Conservation (phyloP, 169 alveolate genomes). For the Miamiensis avidus region DNA sequence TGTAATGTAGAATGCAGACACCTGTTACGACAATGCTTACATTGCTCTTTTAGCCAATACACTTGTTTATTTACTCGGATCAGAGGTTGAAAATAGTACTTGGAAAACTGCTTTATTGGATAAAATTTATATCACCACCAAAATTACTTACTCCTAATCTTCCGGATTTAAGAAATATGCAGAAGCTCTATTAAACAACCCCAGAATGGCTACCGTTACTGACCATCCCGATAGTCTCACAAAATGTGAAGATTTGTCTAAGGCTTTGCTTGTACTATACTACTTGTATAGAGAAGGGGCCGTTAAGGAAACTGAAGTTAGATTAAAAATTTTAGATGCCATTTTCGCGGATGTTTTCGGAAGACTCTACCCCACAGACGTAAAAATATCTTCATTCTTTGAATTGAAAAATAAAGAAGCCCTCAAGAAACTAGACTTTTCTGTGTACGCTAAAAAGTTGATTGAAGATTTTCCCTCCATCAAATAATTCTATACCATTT, state of each 20-base stretch:
- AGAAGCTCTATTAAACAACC: conserved; percentile 12
- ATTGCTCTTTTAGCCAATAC: conserved; percentile 35
- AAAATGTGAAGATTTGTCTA: conserved; percentile 35
- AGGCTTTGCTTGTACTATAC: conserved; percentile 19
- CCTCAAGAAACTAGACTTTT: conserved; percentile 1
- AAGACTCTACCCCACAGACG: conserved; percentile 2
- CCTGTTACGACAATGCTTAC: conserved; percentile 38
- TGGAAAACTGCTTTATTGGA: conserved; percentile 23
- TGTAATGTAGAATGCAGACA: conserved; percentile 42
- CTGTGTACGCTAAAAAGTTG: background rate
- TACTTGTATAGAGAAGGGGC: background rate
- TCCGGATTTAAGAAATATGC: background rate
- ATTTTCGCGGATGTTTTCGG: conserved; percentile 11
- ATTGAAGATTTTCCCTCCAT: conserved; percentile 8
- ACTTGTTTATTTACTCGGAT: conserved; percentile 1
- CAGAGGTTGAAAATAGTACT: background rate
- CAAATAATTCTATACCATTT: background rate
- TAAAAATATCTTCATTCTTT: background rate
- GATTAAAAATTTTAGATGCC: background rate
- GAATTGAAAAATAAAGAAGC: background rate
- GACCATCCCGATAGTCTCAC: conserved; percentile 20
- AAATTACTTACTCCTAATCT: conserved; percentile 10
- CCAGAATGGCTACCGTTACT: conserved; percentile 24
- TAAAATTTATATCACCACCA: conserved; percentile 18
- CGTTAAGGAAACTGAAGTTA: background rate